Percentiles rank a stretch among this genome's conserved stretches.
Conservation (phyloP, 257 asterid species). For the Jasminum sambac region DNA sequence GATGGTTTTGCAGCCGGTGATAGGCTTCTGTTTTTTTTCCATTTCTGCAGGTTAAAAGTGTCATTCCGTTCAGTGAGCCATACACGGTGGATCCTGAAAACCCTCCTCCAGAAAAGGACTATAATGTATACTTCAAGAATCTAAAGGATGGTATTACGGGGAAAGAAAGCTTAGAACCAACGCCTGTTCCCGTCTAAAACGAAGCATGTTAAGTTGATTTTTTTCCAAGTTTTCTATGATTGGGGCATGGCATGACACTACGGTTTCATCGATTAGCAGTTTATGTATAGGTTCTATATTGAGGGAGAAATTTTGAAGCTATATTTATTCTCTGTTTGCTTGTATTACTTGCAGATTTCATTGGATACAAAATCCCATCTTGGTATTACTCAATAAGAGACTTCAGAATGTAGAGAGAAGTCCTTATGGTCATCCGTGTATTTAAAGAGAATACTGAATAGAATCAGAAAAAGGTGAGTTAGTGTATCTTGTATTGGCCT, state of each 20-base stretch:
- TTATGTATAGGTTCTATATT: neutral
- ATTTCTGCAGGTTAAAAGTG: constrained; percentile 76
- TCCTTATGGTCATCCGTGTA: neutral
- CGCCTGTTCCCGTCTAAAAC: constrained; percentile 55
- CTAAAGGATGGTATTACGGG: constrained; percentile 90
- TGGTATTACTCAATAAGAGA: neutral
- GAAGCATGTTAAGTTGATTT: constrained; percentile 28
- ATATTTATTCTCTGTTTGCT: neutral
- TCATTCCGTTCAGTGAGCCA: constrained; percentile 86
- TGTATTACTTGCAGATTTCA: neutral
- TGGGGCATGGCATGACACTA: too few species aligned
- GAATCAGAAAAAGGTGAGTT: neutral
- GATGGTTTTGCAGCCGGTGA: too few species aligned
- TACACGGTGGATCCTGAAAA: constrained; percentile 91
- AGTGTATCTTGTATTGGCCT: neutral
- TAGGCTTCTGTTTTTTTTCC: neutral
- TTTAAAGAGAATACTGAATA: neutral
- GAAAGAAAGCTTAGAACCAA: constrained; percentile 79
- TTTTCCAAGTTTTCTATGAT: too few species aligned
- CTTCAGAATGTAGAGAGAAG: neutral
- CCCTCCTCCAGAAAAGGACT: constrained; percentile 92
- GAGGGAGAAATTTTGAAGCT: neutral
- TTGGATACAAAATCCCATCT: neutral
- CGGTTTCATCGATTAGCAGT: neutral
- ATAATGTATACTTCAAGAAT: constrained; percentile 62